Evolutionary conservation across 805 yeast species (phyloP).

Genomic region (Dipodascopsis tothii): DNA sequence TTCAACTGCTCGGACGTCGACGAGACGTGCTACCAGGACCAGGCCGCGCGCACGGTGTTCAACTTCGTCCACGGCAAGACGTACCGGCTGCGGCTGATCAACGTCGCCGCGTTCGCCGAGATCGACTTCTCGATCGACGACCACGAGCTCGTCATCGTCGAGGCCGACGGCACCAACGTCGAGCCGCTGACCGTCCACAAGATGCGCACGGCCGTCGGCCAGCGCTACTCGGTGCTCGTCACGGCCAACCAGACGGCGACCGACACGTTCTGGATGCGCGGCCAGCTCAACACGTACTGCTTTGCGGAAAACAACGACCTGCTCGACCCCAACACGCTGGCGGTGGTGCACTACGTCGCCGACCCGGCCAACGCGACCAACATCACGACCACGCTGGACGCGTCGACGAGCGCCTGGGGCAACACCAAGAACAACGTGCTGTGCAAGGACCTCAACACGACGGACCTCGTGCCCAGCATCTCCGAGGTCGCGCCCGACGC

Average conservation of each 20-base stretch:
- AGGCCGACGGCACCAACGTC: constrained; percentile 32
- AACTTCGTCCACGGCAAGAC: constrained; percentile 13
- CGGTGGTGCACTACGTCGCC: constrained; percentile 30
- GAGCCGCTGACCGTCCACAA: constrained; percentile 25
- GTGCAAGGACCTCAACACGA: constrained; percentile 27
- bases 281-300: constrained; percentile 34
- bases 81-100: constrained; percentile 28
- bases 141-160: constrained; percentile 28
- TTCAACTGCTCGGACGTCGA: constrained; percentile 28
- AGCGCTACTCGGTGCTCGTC: constrained; percentile 65
- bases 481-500: constrained; percentile 28
- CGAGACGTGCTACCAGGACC: constrained; percentile 26
- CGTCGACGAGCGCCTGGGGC: constrained; percentile 18
- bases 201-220: constrained; percentile 56
- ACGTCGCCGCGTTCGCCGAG: constrained; percentile 32
- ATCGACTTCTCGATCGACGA: constrained; percentile 30
- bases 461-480: constrained; percentile 24
- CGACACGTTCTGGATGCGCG: constrained; percentile 37
- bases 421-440: constrained; percentile 24
- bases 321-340: constrained; percentile 32
- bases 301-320: constrained; percentile 33
- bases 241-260: constrained; percentile 38
- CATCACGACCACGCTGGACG: constrained; percentile 10
- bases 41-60: constrained; percentile 20
- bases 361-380: constrained; percentile 14